Base-by-base conservation (phyloP, 495 filamentous ascomycete genomes). In the Opeltia flavorubescens region DNA sequence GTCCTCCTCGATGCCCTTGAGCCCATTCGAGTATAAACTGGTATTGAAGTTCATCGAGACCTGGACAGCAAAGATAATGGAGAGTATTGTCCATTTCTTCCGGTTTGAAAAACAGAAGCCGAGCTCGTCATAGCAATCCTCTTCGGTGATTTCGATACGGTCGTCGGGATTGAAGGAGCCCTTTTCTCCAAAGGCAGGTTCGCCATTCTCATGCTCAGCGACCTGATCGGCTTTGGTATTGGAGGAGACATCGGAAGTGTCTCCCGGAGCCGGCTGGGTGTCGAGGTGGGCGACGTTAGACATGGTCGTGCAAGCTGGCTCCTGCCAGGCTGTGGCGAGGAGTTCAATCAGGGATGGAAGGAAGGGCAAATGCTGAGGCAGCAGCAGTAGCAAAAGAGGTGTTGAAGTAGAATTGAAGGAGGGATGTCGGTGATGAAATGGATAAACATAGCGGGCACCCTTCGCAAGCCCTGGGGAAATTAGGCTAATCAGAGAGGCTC, bases 81-180 rank as follows among this genome's bases (percentile, higher is more conserved):
- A 53, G n/a, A 81, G 71, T 55, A 80, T 78, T 46, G 61, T 55
- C 77, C 76, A 80, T 54, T 81, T 81, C 44, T 67, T 69, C 55
- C 46, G 63, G 25, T 56, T 54, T 0, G 69, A 56, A 53, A 71
- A 81, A 9, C 60, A 55, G 55, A 72, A 77, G 17, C 74, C 76
- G 9, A 81, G 62, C 43, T 72, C 53, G 42, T 76, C 68, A 49
- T 75, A 76, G 58, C 73, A 75, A 43, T 78, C 75, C 20, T 69
- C 66, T 58, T 78, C 74, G 4, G 64, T 69, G 49, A 80, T 59
- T 49, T 66, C 65, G 47, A 72, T 48, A 25, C 68, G 67, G 13
- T 50, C 60, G 23, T 65, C 58, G 24, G 42, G 38, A 21, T 21
- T 25, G 38, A 41, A 25, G 21, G 21, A 23, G 13, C 38, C 38